A percentile compares a stretch with the other conserved stretches of the same genome.
phyloP scores from a whole-genome alignment of 192 early-diverging fungal genomes.

The Entomortierella beljakovae region DNA sequence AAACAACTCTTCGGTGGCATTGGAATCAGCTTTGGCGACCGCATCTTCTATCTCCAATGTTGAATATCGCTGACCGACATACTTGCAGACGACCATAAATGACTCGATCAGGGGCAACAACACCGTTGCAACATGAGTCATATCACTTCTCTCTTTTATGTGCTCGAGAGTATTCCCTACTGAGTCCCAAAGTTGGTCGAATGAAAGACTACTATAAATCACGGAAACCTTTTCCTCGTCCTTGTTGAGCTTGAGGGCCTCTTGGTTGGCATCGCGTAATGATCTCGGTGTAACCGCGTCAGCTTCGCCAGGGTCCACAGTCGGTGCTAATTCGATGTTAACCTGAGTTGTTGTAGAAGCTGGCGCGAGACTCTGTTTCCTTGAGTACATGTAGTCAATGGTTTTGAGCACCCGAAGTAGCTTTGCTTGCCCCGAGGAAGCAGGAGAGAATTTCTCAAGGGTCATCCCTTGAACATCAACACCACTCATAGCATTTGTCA shows the following conservation, averaged over 20 bases:
- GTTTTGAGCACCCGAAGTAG: conserved; percentile 94
- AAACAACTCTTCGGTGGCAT: conserved; percentile 78
- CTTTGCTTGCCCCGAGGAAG: conserved; percentile 92
- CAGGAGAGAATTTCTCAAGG: conserved; percentile 82
- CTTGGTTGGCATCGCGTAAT: conserved; percentile 54
- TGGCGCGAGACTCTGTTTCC: conserved; percentile 49
- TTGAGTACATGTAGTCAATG: conserved; percentile 87
- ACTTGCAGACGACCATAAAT: conserved; percentile 98
- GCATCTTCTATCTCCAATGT: conserved; percentile 53
- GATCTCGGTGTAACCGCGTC: conserved; percentile 50
- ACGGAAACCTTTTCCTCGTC: conserved; percentile 63
- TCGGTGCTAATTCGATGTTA: conserved; percentile 56
- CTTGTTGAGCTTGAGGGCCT: conserved; percentile 38
- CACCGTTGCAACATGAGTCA: conserved; percentile 92
- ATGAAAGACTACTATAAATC: conserved; percentile 64
- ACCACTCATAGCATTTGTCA: conserved; percentile 65
- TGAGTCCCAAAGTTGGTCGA: conserved; percentile 80
- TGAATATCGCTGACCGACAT: conserved; percentile 67
- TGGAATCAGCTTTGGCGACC: conserved; percentile 19
- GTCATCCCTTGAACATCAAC: conserved; percentile 81
- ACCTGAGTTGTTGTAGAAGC: conserved; percentile 56
- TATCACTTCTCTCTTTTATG: conserved; percentile 81
- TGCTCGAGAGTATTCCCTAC: conserved; percentile 79
- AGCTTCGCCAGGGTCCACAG: conserved; percentile 55
- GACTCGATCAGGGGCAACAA: conserved; percentile 95